Percentiles rank a stretch among this genome's conserved stretches.
Evolutionary conservation across 208 protist genomes (phyloP).

Genomic region (Leishmania tarentolae): DNA sequence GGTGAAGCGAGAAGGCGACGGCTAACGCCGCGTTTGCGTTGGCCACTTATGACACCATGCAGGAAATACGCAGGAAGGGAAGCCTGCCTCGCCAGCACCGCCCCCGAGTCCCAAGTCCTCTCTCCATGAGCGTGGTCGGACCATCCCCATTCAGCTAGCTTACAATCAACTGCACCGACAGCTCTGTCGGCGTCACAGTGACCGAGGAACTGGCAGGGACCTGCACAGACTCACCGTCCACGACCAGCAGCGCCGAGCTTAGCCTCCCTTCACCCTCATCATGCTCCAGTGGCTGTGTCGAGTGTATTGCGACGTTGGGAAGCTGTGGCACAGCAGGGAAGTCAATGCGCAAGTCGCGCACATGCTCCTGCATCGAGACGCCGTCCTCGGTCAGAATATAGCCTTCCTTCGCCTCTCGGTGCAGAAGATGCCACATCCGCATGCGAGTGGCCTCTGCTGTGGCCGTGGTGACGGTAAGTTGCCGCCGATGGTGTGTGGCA

Average conservation of each 20-base stretch:
- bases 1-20: not conserved
- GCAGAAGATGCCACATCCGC: slow-evolving; percentile 82
- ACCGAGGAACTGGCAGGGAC: slow-evolving; percentile 48
- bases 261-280: not conserved
- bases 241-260: slow-evolving; percentile 35
- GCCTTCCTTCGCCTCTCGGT: slow-evolving; percentile 65
- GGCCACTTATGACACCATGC: not conserved
- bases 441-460: slow-evolving; percentile 54
- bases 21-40: not conserved
- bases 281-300: not conserved
- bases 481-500: slow-evolving; percentile 49
- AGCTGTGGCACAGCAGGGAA: slow-evolving; percentile 18
- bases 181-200: slow-evolving; percentile 38
- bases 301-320: slow-evolving; percentile 8
- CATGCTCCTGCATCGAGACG: slow-evolving; percentile 47
- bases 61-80: not conserved
- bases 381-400: slow-evolving; percentile 80
- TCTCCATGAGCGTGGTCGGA: not conserved
- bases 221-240: slow-evolving; percentile 66
- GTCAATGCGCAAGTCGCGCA: slow-evolving; percentile 40
- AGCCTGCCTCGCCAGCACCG: not conserved
- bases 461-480: slow-evolving; percentile 55
- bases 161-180: slow-evolving; percentile 37
- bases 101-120: not conserved
- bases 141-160: slow-evolving; percentile 16